Evolutionary conservation across 441 rosid species (phyloP).

Genomic region (Lepidium campestre): DNA sequence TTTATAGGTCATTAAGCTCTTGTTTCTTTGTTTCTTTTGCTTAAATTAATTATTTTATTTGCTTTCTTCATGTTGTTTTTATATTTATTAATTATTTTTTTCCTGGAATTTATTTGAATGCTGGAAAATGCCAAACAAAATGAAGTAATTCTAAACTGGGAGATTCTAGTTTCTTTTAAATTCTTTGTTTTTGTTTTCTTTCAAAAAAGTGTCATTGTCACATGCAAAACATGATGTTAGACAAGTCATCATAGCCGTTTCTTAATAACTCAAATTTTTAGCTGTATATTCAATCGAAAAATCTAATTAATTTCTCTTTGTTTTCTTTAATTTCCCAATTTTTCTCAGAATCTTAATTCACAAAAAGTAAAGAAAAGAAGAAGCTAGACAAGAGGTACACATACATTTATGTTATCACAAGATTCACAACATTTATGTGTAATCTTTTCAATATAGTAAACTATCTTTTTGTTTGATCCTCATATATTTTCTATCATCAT

Average conservation of each 20-base stretch:
- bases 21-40: neutral
- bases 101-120: neutral
- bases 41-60: neutral
- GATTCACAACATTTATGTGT: neutral
- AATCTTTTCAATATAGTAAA: neutral
- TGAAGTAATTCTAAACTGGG: neutral
- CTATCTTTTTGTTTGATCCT: neutral
- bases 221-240: neutral
- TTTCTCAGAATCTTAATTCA: constrained; percentile 1
- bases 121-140: neutral
- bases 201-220: neutral
- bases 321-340: neutral
- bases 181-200: too few species aligned
- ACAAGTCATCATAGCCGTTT: constrained; percentile 8
- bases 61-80: neutral
- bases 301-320: neutral
- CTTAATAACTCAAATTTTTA: neutral
- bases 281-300: neutral
- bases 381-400: neutral
- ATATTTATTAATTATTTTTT: neutral
- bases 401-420: neutral
- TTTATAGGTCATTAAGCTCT: neutral
- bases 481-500: neutral
- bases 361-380: neutral
- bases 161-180: neutral